Evolutionary conservation across 2,329 filamentous ascomycete species (phyloP).

Genomic region (Epichloe typhina): DNA sequence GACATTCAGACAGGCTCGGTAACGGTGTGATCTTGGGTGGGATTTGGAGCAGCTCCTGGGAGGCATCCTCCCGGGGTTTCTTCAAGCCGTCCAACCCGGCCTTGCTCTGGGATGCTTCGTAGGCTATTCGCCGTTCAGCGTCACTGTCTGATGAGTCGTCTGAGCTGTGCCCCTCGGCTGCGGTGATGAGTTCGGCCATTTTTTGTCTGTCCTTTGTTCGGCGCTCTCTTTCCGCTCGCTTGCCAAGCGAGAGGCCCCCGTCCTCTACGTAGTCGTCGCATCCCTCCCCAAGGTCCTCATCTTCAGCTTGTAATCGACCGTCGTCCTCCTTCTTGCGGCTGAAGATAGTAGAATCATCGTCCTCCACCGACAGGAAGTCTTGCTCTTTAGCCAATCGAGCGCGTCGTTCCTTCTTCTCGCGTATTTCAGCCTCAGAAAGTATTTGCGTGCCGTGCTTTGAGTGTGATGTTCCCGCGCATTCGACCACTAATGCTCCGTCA

Average conservation of each 20-base stretch:
- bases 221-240: slow-evolving; percentile 63
- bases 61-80: slow-evolving; percentile 24
- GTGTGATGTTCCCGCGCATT: slow-evolving; percentile 23
- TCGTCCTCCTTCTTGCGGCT: slow-evolving; percentile 48
- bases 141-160: slow-evolving; percentile 57
- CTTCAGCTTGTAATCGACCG: slow-evolving; percentile 66
- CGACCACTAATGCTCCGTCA: slow-evolving; percentile 52
- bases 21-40: slow-evolving; percentile 66
- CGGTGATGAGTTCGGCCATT: slow-evolving; percentile 72
- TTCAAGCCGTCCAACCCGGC: slow-evolving; percentile 69
- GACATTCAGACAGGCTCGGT: slow-evolving; percentile 55
- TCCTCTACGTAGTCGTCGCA: slow-evolving; percentile 89
- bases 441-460: slow-evolving; percentile 37
- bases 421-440: slow-evolving; percentile 72
- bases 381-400: slow-evolving; percentile 62
- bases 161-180: slow-evolving; percentile 55
- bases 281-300: slow-evolving; percentile 86
- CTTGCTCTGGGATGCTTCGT: slow-evolving; percentile 74
- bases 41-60: slow-evolving; percentile 35
- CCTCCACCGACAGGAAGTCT: slow-evolving; percentile 52
- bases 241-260: slow-evolving; percentile 66
- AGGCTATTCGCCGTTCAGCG: slow-evolving; percentile 62
- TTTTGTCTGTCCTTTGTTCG: slow-evolving; percentile 53
- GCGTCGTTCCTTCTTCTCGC: slow-evolving; percentile 79
- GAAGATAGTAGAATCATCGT: slow-evolving; percentile 33